phyloP scores from a whole-genome alignment of 192 early-diverging fungal species.

The Coemansia sp. region DNA sequence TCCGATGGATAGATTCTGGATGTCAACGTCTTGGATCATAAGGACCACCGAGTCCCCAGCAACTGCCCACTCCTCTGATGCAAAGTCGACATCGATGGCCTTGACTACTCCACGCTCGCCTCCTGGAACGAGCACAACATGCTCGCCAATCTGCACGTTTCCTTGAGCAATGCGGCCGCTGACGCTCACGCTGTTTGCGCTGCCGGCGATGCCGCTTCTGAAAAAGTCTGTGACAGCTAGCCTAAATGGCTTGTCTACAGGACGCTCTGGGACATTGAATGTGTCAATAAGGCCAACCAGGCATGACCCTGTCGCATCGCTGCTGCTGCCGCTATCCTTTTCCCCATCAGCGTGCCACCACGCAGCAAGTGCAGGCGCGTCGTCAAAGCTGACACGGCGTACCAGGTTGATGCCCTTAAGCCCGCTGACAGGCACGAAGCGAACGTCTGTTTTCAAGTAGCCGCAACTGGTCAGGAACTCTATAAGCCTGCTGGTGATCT shows the following conservation, averaged over 20 bases:
- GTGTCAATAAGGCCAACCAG: constrained; percentile 76
- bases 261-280: constrained; percentile 73
- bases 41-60: constrained; percentile 91
- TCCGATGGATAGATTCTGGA: constrained; percentile 64
- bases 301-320: constrained; percentile 60
- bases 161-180: constrained; percentile 89
- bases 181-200: constrained; percentile 74
- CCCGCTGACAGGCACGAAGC: constrained; percentile 91
- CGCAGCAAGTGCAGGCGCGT: constrained; percentile 30
- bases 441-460: constrained; percentile 72
- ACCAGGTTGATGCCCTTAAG: constrained; percentile 88
- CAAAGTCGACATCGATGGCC: constrained; percentile 75
- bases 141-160: constrained; percentile 84
- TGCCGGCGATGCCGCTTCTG: constrained; percentile 74
- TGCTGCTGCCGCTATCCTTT: too few species aligned
- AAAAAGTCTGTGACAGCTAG: constrained; percentile 89
- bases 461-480: constrained; percentile 78
- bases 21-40: constrained; percentile 61
- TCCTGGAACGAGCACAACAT: constrained; percentile 80
- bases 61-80: constrained; percentile 81
- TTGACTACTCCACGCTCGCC: constrained; percentile 75
- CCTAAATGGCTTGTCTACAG: constrained; percentile 81
- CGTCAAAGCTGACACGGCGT: constrained; percentile 31
- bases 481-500: constrained; percentile 70
- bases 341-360: constrained; percentile 67